Base-by-base conservation (phyloP, 2,329 filamentous ascomycete species). In the Ceratocystis huliohia region DNA sequence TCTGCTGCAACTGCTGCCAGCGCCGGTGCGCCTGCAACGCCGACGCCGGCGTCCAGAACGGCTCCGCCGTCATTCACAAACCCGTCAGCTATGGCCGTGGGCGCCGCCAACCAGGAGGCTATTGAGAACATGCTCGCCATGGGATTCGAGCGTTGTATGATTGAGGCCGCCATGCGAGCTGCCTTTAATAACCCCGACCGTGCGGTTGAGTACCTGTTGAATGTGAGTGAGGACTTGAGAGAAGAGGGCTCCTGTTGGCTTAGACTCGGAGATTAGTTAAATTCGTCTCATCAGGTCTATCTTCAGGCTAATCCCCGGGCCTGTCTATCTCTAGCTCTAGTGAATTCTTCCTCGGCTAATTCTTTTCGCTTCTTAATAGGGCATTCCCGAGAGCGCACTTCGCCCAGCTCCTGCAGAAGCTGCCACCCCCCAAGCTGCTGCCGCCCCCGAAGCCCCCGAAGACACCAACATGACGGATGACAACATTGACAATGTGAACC, bases 131-230 rank as follows among this genome's bases (percentile, higher is more conserved):
- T 99, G 91, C 92, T 96, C 78, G 88, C 88, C 70, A 99, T 99
- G 94, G 94, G 94, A 7, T 99, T 99, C 71, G 85, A 89, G 73
- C 84, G 92, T 73, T 80, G 85, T 64, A 88, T 96, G 74, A 96
- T 96, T 71, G 91, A 96, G 72, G 85, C 88, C 61, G 94, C 94
- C 64, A 94, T 99, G 88, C 89, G 93, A 73, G 94, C 94, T 69
- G 94, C 94, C 15, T 99, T 90, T 77, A 95, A 88, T 82, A 99
- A 99, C 78, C 91, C 93, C 15, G 93, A 97, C 76, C 91, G 94
- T 72, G 94, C 94, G 65, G 93, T 99, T 66, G 94, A 99, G 76
- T 99, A 99, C 73, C 84, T 99, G 13, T 76, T 99, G 73, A 96
- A 79, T 71, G 91, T 94, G 76, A 77, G 87, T 79, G 45, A 25